A percentile compares a stretch with the other conserved stretches of the same genome.
Evolutionary conservation across 2,329 filamentous ascomycete genomes (phyloP).

Genomic region (Aspergillus quadricinctus): DNA sequence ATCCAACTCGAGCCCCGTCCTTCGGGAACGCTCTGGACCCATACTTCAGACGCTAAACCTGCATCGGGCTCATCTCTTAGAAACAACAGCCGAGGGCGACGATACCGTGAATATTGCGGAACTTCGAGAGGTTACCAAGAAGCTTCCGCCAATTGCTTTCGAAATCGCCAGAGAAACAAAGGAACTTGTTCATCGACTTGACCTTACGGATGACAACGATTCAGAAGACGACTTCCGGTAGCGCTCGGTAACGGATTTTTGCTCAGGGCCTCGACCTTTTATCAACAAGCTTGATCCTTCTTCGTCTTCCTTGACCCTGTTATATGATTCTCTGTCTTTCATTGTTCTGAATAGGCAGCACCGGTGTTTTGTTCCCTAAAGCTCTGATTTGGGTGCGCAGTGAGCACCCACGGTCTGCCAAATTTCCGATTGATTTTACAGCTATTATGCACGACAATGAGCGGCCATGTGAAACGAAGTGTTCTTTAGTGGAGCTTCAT

Average conservation of each 20-base stretch:
- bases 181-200: slow-evolving; percentile 57
- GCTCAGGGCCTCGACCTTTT: background rate
- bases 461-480: slow-evolving; percentile 22
- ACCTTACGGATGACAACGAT: slow-evolving; percentile 33
- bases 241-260: slow-evolving; percentile 4
- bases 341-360: slow-evolving; percentile 4
- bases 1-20: slow-evolving; percentile 43
- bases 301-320: background rate
- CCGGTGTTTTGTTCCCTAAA: slow-evolving; percentile 3
- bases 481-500: slow-evolving; percentile 19
- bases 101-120: slow-evolving; percentile 54
- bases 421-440: slow-evolving; percentile 12
- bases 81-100: slow-evolving; percentile 58
- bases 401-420: slow-evolving; percentile 4
- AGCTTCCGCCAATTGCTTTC: slow-evolving; percentile 78
- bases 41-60: slow-evolving; percentile 49
- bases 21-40: slow-evolving; percentile 45
- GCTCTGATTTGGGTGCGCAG: slow-evolving; percentile 8
- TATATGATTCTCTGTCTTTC: background rate
- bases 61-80: slow-evolving; percentile 62
- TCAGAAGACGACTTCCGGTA: slow-evolving; percentile 41
- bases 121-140: slow-evolving; percentile 58
- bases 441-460: slow-evolving; percentile 23
- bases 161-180: slow-evolving; percentile 79
- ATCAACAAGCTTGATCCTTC: background rate